Percentiles rank a stretch among this genome's conserved stretches.
These are phyloP conservation scores for Dentipellis sp. DNA, from an alignment of 768 basidiomycete species.

Conservation along the genomic window DNA sequence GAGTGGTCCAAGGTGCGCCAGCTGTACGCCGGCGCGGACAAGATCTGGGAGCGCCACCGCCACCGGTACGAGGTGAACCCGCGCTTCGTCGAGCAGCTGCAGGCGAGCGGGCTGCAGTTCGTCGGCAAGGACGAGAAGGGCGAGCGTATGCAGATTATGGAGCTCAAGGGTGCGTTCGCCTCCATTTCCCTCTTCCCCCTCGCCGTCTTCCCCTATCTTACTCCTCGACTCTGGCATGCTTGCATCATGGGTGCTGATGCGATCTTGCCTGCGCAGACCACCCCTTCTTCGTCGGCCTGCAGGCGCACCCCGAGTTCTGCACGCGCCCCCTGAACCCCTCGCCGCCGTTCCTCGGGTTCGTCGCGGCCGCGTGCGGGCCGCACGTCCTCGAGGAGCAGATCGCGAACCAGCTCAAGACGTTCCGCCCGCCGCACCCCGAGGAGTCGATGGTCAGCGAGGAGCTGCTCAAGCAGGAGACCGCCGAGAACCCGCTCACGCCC, in stretches of 20 bases:
- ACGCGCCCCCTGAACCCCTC: conserved; percentile 96
- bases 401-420: conserved; percentile 47
- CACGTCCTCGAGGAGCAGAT: conserved; percentile 64
- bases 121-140: conserved; percentile 91
- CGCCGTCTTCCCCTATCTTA: neutral
- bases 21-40: conserved; percentile 74
- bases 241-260: neutral
- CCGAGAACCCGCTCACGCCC: conserved; percentile 9
- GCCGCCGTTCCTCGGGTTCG: conserved; percentile 92
- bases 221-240: neutral
- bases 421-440: conserved; percentile 68
- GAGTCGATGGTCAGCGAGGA: conserved; percentile 67
- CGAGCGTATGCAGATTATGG: conserved; percentile 95
- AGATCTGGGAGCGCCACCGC: conserved; percentile 93
- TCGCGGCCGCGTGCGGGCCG: conserved; percentile 63
- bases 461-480: conserved; percentile 31
- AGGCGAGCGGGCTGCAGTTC: conserved; percentile 65
- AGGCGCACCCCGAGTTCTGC: conserved; percentile 98
- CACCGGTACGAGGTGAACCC: conserved; percentile 98
- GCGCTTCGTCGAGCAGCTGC: conserved; percentile 62
- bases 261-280: too few species aligned
- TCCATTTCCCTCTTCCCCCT: neutral
- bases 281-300: conserved; percentile 87
- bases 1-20: conserved; percentile 70
- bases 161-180: conserved; percentile 61